A percentile compares a stretch with the other conserved stretches of the same genome.
Conservation (phyloP, 257 asterid genomes). For the Mentha longifolia region DNA sequence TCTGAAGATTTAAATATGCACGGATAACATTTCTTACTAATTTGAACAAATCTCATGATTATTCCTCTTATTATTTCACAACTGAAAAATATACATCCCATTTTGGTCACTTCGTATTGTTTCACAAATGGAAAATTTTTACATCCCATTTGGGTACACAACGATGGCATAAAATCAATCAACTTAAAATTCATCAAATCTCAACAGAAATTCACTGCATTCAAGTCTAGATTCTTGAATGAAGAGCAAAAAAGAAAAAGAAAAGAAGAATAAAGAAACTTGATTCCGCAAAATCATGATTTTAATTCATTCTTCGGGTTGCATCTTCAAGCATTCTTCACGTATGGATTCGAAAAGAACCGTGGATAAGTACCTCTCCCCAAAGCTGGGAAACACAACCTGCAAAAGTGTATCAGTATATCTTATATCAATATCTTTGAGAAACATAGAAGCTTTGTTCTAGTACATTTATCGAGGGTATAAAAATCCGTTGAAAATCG, state of each 20-base stretch:
- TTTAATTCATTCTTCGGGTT: conserved; percentile 51
- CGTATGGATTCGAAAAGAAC: conserved; percentile 81
- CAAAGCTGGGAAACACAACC: conserved; percentile 93
- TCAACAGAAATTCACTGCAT: neutral
- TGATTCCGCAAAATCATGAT: no score
- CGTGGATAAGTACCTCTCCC: conserved; percentile 82
- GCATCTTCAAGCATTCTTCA: conserved; percentile 85
- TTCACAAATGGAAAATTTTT: conserved; percentile 29
- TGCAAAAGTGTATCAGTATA: conserved; percentile 30
- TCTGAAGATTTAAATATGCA: neutral
- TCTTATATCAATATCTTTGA: neutral
- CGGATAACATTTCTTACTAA: neutral
- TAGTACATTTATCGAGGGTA: neutral
- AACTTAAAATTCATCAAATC: neutral
- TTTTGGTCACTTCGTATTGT: neutral
- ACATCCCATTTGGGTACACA: conserved; percentile 31
- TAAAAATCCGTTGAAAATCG: neutral
- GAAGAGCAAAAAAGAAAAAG: conserved; percentile 30
- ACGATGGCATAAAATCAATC: neutral
- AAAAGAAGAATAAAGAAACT: no score
- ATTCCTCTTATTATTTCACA: neutral
- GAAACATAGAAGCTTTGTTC: neutral
- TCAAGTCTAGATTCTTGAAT: neutral
- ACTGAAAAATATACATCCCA: neutral
- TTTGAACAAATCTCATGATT: neutral